Conservation (phyloP, 2,329 filamentous ascomycete genomes). For the Colletotrichum sp. region DNA sequence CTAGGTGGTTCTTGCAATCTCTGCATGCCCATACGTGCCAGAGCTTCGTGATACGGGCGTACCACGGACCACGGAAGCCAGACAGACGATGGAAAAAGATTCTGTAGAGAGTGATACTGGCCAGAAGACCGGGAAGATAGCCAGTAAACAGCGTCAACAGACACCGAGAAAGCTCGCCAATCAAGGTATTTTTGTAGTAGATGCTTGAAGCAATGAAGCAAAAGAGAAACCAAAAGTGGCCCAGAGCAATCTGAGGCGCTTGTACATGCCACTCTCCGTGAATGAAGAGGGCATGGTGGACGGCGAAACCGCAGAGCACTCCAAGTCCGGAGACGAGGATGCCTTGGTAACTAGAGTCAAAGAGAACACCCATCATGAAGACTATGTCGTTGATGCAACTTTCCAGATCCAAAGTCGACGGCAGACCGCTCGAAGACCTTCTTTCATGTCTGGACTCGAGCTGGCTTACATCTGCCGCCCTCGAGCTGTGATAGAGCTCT, state of each 20-base stretch:
- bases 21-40: constrained; percentile 34
- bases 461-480: not conserved
- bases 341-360: not conserved
- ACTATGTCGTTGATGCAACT: not conserved
- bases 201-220: constrained; percentile 4
- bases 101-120: constrained; percentile 42
- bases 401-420: not conserved
- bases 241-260: constrained; percentile 22
- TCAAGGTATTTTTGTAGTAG: not conserved
- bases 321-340: not conserved
- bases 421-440: not conserved
- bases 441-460: not conserved
- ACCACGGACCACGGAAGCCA: constrained; percentile 40
- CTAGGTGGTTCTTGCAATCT: constrained; percentile 26
- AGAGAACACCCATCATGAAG: constrained; percentile 6
- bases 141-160: constrained; percentile 4
- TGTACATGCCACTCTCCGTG: constrained; percentile 29
- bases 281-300: constrained; percentile 25
- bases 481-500: not conserved
- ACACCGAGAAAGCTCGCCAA: not conserved
- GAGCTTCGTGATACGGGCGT: constrained; percentile 38
- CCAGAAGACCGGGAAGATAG: constrained; percentile 20
- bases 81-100: constrained; percentile 41
- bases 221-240: constrained; percentile 12
- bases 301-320: constrained; percentile 11